Evolutionary conservation across 2,329 filamentous ascomycete species (phyloP).

Genomic region (Venturia effusa): DNA sequence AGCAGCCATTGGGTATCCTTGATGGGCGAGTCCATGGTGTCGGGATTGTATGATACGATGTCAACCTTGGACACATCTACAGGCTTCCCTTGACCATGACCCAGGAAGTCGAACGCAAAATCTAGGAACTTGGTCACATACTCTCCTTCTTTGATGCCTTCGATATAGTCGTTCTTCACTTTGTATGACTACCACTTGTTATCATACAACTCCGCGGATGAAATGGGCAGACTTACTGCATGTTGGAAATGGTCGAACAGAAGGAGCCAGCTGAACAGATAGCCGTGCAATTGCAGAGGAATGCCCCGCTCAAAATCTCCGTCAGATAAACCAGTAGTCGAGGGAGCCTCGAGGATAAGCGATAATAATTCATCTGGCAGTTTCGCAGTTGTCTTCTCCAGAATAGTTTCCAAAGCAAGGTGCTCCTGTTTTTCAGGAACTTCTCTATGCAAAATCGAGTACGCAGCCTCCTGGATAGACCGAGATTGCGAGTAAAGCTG

Average conservation of each 20-base stretch:
- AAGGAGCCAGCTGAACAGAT: conserved; percentile 80
- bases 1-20: conserved; percentile 74
- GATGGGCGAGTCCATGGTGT: conserved; percentile 48
- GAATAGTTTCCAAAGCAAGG: conserved; percentile 62
- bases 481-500: conserved; percentile 66
- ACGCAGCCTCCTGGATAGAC: conserved; percentile 69
- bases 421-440: conserved; percentile 71
- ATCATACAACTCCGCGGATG: conserved; percentile 15
- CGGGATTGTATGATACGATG: conserved; percentile 50
- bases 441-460: conserved; percentile 67
- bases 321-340: conserved; percentile 54
- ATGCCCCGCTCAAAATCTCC: conserved; percentile 54
- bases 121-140: conserved; percentile 60
- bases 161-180: conserved; percentile 69
- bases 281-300: conserved; percentile 61
- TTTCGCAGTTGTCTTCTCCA: conserved; percentile 60
- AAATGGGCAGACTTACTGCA: conserved; percentile 35
- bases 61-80: conserved; percentile 62
- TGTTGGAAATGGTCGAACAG: conserved; percentile 76
- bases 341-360: conserved; percentile 68
- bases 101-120: conserved; percentile 76
- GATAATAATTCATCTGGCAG: conserved; percentile 80
- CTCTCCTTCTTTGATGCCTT: conserved; percentile 64
- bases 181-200: conserved; percentile 51
- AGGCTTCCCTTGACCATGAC: conserved; percentile 62